phyloP scores from a whole-genome alignment of 2,329 filamentous ascomycete genomes.

The Ascochyta rabiei region DNA sequence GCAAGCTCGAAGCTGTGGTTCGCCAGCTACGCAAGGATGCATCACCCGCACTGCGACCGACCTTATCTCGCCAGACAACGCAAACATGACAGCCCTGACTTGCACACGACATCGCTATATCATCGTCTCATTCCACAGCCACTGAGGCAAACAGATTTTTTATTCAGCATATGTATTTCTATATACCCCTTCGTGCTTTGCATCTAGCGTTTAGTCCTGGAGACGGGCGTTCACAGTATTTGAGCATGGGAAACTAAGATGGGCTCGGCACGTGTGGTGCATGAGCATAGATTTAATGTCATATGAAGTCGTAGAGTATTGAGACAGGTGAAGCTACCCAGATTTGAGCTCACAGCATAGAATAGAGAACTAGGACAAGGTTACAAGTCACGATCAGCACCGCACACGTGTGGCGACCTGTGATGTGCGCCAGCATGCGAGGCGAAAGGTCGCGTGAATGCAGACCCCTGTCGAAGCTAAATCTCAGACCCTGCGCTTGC shows the following conservation, averaged over 20 bases:
- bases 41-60: conserved; percentile 18
- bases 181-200: conserved; percentile 17
- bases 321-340: not conserved
- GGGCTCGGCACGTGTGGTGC: conserved; percentile 6
- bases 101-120: not conserved
- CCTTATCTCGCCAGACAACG: conserved; percentile 12
- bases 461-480: conserved; percentile 11
- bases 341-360: not conserved
- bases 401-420: not conserved
- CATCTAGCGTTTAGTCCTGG: conserved; percentile 7
- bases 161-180: conserved; percentile 14
- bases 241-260: not conserved
- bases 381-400: no score
- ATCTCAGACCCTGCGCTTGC: conserved; percentile 9
- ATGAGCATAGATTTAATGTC: conserved; percentile 17
- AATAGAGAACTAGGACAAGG: not conserved
- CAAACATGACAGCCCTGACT: not conserved
- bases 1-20: conserved; percentile 68
- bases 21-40: conserved; percentile 58
- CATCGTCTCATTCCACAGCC: not conserved
- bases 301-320: not conserved
- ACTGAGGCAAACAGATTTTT: not conserved
- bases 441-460: not conserved
- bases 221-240: conserved; percentile 1
- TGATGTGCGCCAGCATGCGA: not conserved